These are phyloP conservation scores for Saxispiralis lemnorum DNA, from an alignment of 495 filamentous ascomycete genomes.

Conservation along the genomic window DNA sequence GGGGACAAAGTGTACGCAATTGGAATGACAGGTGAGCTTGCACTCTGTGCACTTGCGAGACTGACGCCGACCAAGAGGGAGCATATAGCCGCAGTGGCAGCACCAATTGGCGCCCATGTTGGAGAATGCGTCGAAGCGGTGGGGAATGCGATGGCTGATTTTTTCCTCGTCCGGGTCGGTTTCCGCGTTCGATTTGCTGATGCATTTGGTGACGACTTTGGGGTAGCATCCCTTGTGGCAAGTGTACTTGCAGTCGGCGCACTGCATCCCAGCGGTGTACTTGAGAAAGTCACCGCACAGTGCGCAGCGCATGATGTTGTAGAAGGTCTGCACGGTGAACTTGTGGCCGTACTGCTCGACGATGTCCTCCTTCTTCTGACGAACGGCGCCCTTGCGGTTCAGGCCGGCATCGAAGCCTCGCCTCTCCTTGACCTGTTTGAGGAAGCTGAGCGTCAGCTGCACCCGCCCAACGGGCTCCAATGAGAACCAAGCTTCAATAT, in stretches of 20 bases:
- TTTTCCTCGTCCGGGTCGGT: constrained; percentile 97
- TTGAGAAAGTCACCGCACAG: constrained; percentile 97
- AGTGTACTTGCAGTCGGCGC: constrained; percentile 97
- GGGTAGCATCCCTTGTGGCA: constrained; percentile 93
- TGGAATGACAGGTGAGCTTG: constrained; percentile 70
- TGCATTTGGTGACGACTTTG: constrained; percentile 99
- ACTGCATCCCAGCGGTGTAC: constrained; percentile 97
- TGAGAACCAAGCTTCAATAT: constrained; percentile 91
- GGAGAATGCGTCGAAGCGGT: constrained; percentile 84
- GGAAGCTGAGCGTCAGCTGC: constrained; percentile 71
- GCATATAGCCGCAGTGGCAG: constrained; percentile 93
- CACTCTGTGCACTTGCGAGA: constrained; percentile 90
- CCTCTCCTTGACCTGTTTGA: constrained; percentile 51
- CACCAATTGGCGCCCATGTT: constrained; percentile 99
- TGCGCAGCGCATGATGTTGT: constrained; percentile 99
- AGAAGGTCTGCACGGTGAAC: constrained; percentile 93
- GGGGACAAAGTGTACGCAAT: constrained; percentile 87
- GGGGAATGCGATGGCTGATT: constrained; percentile 96
- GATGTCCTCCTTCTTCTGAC: constrained; percentile 89
- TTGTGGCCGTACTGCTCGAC: constrained; percentile 98
- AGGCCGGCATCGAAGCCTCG: constrained; percentile 65
- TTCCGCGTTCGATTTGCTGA: constrained; percentile 96
- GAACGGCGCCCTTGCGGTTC: constrained; percentile 86
- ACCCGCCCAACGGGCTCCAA: constrained; percentile 87
- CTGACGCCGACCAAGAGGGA: constrained; percentile 92